Base-by-base conservation (phyloP, 139 green algal species). In the Trebouxia sp. region DNA sequence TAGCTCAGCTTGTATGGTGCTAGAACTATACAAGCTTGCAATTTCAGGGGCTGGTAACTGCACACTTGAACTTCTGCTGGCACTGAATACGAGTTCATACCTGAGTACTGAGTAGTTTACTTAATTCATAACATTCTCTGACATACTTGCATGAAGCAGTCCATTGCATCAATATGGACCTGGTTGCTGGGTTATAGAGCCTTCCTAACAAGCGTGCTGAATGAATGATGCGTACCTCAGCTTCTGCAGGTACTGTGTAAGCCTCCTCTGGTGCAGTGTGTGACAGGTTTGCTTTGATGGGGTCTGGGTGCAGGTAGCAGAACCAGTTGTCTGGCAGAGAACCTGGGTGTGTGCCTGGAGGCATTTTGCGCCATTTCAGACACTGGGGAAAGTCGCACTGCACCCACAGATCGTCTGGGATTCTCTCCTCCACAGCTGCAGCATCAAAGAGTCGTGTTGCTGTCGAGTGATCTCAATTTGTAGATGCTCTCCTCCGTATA, bases 301-400 rank as follows among this genome's bases (percentile, higher is more conserved):
- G 43, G 24, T 78, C 42, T 38, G 70, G 70, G 45, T 78, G 43
- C 41, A 47, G 39, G 41, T 56, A 56, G 24, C 70, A 78, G 70
- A 62, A 78, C 70, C 70, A 78, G 70, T 53, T 62, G 41, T 56
- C 70, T 14, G 43, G 43, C 41, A 62, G 43, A 8, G 20, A n/a
- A 15, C 5, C 43, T 42, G 70, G 43, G 28, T 78, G n/a, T 7
- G 45, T 56, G 43, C 70, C 70, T 24, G 15, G 22, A 42, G 70
- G 70, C 70, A 78, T 78, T 38, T 62, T 78, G 24, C 70, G 70
- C 70, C 70, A 78, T 41, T 78, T 78, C 41, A 78, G 41, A 51
- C 70, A 78, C 28, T 56, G 43, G 26, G 70, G 70, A 14, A 62
- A 53, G 24, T 78, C 70, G 24, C 70, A 78, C 41, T 78, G 70